Conservation (phyloP, 225 moss, liverwort and hornwort species). For the Ulota crispa region DNA sequence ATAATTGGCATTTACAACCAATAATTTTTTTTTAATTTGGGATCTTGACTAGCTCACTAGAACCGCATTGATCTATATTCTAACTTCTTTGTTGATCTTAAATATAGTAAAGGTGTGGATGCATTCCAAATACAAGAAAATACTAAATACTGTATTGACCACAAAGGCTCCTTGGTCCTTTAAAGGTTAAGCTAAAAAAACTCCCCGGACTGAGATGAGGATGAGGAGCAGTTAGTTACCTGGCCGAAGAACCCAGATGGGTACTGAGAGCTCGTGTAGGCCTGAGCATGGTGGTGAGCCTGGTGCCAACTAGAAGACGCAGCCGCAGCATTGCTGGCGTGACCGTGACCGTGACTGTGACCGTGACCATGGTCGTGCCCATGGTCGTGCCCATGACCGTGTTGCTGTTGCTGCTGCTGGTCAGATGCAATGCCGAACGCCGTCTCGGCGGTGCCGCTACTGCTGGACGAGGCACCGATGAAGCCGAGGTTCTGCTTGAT, state of each 20-base stretch:
- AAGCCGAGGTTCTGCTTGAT: conserved; percentile 42
- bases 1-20: no score
- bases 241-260: conserved; percentile 51
- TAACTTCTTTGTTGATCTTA: no score
- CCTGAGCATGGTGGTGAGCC: conserved; percentile 51
- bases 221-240: conserved; percentile 19
- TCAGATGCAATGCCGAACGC: conserved; percentile 34
- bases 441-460: conserved; percentile 51
- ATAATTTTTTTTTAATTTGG: no score
- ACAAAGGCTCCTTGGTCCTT: no score
- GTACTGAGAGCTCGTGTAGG: conserved; percentile 48
- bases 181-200: no score
- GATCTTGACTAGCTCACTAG: no score
- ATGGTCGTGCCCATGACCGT: not conserved
- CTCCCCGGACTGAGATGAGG: no score
- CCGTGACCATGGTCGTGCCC: no score
- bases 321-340: conserved; percentile 6
- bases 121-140: no score
- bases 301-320: conserved; percentile 52
- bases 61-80: no score
- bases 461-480: conserved; percentile 48
- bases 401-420: conserved; percentile 32
- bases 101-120: no score
- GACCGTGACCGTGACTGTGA: not conserved
- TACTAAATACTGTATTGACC: no score